These are phyloP conservation scores for Aspergillus caelatus DNA, from an alignment of 2,329 filamentous ascomycete genomes.

Conservation along the genomic window DNA sequence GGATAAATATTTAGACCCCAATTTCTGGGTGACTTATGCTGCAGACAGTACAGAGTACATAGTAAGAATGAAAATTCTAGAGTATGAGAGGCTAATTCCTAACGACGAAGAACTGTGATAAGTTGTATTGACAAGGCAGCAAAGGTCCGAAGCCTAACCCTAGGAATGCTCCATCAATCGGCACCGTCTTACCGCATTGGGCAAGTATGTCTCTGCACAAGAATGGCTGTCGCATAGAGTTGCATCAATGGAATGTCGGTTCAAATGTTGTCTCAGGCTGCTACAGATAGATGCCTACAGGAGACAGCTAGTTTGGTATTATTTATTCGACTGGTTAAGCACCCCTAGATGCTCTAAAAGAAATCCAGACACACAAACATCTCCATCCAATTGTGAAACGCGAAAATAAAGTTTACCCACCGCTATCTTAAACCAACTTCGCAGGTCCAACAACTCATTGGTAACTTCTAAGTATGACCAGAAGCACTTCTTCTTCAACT, in stretches of 20 bases:
- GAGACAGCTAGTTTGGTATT: not conserved
- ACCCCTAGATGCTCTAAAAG: not conserved
- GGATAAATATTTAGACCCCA: no score
- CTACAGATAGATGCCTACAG: not conserved
- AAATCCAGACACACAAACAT: not conserved
- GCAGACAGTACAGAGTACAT: not conserved
- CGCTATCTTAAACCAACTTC: not conserved
- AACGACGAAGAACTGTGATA: not conserved
- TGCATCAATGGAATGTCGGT: not conserved
- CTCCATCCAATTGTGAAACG: not conserved
- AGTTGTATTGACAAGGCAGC: not conserved
- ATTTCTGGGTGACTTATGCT: not conserved
- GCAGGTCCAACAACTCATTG: not conserved
- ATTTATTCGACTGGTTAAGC: not conserved
- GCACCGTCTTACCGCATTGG: not conserved
- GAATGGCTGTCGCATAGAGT: not conserved
- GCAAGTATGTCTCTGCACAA: not conserved
- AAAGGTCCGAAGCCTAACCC: not conserved
- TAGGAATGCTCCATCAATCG: not conserved
- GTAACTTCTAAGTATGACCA: not conserved
- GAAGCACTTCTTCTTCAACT: not conserved
- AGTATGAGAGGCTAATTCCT: not conserved
- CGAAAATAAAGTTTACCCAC: not conserved
- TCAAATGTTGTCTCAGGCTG: not conserved
- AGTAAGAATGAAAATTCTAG: rapidly evolving